Base-by-base conservation (phyloP, 2,329 filamentous ascomycete species). In the Alternaria atra region DNA sequence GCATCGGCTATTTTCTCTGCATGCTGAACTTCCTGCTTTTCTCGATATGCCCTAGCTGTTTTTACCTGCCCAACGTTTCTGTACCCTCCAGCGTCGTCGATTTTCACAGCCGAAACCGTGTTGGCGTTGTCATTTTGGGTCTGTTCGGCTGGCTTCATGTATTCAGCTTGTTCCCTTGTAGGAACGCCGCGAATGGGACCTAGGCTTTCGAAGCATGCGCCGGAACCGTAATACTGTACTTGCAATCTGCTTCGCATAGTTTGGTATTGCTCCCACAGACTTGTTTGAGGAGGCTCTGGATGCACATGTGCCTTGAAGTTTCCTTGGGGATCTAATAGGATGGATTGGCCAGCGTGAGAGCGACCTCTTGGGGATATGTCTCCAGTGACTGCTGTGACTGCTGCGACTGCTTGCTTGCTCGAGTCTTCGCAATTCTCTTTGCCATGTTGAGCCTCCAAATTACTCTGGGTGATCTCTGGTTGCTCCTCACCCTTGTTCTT, bases 111-210 rank as follows among this genome's bases (percentile, higher is more conserved):
- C 27, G 34, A 48, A 20, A 20, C 39, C 4, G 9, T 30, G 20
- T 12, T 15, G n/a, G 32, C 44, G 27, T 47, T 17, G 29, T 15
- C 30, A 17, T 47, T 9, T 30, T 17, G 29, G n/a, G n/a, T 30
- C 27, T 5, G n/a, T 27, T 47, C n/a, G 5, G 9, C 27, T 32
- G 43, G 27, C 15, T 30, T 9, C n/a, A 47, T 27, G n/a, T 47
- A 20, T 2, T 27, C 32, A 37, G 46, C 13, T 30, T 47, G 32
- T 30, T 60, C 58, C 30, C 40, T 47, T 5, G 13, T 47, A 12
- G 58, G 58, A 17, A 60, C 20, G n/a, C 58, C 58, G 5, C 53
- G 53, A 13, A 47, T 23, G 5, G 53, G 58, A 23, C 57, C 47
- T 17, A 34, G 34, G 34, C 34, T 30, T 2, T 43, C 40, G 9